Percentiles rank a stretch among this genome's conserved stretches.
These are phyloP conservation scores for Candida argentea DNA, from an alignment of 805 yeast species.

Conservation along the genomic window DNA sequence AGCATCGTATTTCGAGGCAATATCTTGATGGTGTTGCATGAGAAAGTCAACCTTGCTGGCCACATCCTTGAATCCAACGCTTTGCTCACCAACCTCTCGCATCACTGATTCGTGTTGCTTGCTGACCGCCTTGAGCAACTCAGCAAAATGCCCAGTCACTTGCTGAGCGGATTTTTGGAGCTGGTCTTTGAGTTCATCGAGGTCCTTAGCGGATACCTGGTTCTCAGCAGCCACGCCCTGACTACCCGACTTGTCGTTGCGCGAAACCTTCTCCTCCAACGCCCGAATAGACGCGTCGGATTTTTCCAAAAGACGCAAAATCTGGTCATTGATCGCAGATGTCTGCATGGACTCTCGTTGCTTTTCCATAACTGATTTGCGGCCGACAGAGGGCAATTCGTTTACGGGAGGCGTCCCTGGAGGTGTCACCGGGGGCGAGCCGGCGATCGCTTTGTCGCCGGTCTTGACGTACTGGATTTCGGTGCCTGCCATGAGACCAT, in stretches of 20 bases:
- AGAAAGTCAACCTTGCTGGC: constrained; percentile 29
- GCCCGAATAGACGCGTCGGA: not conserved
- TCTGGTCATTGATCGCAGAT: not conserved
- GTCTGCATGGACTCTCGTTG: constrained; percentile 3
- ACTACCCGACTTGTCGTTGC: constrained; percentile 4
- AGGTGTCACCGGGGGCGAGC: constrained; percentile 1
- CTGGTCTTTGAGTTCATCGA: constrained; percentile 6
- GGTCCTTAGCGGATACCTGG: constrained; percentile 2
- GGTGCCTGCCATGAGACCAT: constrained; percentile 37
- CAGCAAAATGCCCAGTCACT: constrained; percentile 15
- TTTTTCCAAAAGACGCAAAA: not conserved
- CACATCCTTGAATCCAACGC: constrained; percentile 21
- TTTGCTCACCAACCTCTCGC: constrained; percentile 33
- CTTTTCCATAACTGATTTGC: constrained; percentile 30
- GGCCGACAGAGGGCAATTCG: constrained; percentile 14
- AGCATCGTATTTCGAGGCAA: constrained; percentile 8
- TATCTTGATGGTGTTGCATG: constrained; percentile 30
- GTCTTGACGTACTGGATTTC: constrained; percentile 20
- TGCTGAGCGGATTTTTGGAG: constrained; percentile 12
- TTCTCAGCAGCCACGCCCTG: too few relatives aligned
- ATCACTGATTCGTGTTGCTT: constrained; percentile 26
- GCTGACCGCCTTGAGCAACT: constrained; percentile 21
- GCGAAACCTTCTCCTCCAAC: constrained; percentile 3
- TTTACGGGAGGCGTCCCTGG: constrained; percentile 2
- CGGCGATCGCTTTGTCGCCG: constrained; percentile 13